A percentile compares a stretch with the other conserved stretches of the same genome.
Conservation (phyloP, 2,329 filamentous ascomycete species). For the Penicillium sp. region DNA sequence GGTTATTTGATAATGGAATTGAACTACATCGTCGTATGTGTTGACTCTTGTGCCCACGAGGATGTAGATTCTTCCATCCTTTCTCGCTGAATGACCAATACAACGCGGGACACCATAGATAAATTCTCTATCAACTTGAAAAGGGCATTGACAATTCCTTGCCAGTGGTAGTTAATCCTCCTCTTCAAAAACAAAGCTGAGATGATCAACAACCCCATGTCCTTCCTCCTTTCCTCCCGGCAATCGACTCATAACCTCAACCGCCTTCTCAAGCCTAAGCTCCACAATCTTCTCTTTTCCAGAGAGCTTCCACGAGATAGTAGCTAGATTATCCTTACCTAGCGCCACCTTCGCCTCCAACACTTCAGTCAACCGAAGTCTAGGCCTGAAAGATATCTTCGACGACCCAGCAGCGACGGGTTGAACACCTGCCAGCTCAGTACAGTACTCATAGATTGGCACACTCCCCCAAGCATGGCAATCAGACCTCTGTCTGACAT, state of each 20-base stretch:
- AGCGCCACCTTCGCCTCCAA: slow-evolving; percentile 20
- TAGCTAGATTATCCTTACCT: slow-evolving; percentile 21
- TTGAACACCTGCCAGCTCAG: slow-evolving; percentile 31
- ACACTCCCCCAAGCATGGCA: slow-evolving; percentile 47
- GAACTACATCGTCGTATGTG: neutral
- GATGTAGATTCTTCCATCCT: neutral
- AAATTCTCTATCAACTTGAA: neutral
- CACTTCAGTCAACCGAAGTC: slow-evolving; percentile 9
- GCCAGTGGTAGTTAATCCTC: too few relatives aligned
- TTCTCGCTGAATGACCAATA: neutral
- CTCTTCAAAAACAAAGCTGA: neutral
- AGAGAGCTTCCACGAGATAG: slow-evolving; percentile 14
- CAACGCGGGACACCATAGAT: neutral
- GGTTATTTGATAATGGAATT: neutral
- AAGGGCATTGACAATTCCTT: too few relatives aligned
- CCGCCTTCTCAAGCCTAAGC: slow-evolving; percentile 14
- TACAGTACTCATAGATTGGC: slow-evolving; percentile 42
- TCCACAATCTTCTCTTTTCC: slow-evolving; percentile 10
- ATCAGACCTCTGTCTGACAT: slow-evolving; percentile 43
- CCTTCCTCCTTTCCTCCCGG: slow-evolving; percentile 10
- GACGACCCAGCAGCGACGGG: slow-evolving; percentile 13
- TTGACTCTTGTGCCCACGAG: neutral
- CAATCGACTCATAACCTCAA: slow-evolving; percentile 17
- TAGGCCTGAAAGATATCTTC: slow-evolving; percentile 19
- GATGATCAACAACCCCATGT: slow-evolving; percentile 16